phyloP scores from a whole-genome alignment of 73 alveolate species.

The Paramecium octaurelia region DNA sequence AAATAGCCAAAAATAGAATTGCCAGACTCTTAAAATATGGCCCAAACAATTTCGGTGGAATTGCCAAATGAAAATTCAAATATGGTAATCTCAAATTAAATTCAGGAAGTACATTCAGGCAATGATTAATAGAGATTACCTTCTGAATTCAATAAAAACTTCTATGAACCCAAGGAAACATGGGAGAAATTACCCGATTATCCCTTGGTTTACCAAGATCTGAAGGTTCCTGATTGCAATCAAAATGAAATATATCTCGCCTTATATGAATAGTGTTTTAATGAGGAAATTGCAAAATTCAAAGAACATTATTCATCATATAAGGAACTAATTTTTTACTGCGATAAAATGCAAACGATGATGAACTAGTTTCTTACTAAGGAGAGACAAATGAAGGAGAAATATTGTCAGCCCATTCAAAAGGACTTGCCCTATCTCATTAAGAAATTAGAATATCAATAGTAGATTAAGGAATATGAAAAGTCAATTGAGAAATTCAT shows the following conservation, averaged over 20 bases:
- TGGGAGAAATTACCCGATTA: neutral
- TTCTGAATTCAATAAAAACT: neutral
- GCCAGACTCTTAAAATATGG: neutral
- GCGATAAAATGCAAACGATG: neutral
- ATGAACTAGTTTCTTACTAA: neutral
- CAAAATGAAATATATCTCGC: neutral
- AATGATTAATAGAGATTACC: neutral
- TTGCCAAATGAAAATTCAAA: neutral
- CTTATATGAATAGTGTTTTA: neutral
- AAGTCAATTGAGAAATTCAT: neutral
- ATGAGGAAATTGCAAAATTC: neutral
- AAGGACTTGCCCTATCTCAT: neutral
- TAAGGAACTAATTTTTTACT: neutral
- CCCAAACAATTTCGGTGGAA: neutral
- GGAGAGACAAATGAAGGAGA: neutral
- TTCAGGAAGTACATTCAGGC: neutral
- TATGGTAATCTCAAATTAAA: neutral
- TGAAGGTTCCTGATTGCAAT: neutral
- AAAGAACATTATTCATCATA: neutral
- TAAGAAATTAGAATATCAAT: neutral
- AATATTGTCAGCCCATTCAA: neutral
- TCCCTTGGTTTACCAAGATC: neutral
- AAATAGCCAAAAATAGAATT: neutral
- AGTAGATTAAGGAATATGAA: neutral
- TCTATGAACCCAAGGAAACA: neutral